These are phyloP conservation scores for Starmerella stigmatis DNA, from an alignment of 805 yeast species.

Conservation along the genomic window DNA sequence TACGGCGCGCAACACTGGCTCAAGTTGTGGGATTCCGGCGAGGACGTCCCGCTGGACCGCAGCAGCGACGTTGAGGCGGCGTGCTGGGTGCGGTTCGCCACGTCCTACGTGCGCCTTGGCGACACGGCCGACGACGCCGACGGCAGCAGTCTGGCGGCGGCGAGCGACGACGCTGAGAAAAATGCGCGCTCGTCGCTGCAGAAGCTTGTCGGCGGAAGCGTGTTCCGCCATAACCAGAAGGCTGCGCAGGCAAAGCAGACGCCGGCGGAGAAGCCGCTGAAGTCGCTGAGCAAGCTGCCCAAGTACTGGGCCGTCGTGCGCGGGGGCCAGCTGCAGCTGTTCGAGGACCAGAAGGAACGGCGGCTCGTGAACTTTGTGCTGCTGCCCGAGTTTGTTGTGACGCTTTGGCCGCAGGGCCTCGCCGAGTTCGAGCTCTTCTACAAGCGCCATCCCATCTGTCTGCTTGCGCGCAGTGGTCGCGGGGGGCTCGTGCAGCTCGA, in stretches of 20 bases:
- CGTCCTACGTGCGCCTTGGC: conserved; percentile 3
- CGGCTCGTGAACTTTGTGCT: conserved; percentile 72
- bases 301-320: conserved; percentile 42
- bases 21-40: not conserved
- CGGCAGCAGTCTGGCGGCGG: not conserved
- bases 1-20: not conserved
- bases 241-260: not conserved
- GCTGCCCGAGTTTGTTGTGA: conserved; percentile 55
- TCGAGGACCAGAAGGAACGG: conserved; percentile 51
- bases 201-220: conserved; percentile 35
- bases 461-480: conserved; percentile 40
- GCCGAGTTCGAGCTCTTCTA: conserved; percentile 73
- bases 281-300: conserved; percentile 19
- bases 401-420: conserved; percentile 74
- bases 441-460: conserved; percentile 66
- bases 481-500: conserved; percentile 26
- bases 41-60: conserved; percentile 3
- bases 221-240: not conserved
- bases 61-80: conserved; percentile 15
- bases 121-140: conserved; percentile 14
- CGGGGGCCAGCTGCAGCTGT: conserved; percentile 83
- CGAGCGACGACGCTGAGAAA: not conserved
- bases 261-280: not conserved
- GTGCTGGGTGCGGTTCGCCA: conserved; percentile 19
- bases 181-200: conserved; percentile 54